A percentile compares a stretch with the other conserved stretches of the same genome.
These are phyloP conservation scores for Penicillium mononematosum DNA, from an alignment of 495 filamentous ascomycete genomes.

Conservation along the genomic window DNA sequence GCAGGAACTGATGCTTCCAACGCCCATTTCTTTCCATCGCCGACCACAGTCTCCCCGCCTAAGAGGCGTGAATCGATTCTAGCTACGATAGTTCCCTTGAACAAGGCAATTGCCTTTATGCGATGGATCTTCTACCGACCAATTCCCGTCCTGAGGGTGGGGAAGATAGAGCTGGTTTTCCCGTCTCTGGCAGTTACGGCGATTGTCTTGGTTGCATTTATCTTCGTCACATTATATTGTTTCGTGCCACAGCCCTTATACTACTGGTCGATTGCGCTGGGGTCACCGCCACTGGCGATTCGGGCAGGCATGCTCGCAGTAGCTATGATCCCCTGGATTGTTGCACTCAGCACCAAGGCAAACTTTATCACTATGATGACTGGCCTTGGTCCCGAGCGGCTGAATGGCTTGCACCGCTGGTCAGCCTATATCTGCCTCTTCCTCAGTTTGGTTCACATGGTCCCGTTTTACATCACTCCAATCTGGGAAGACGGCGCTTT, in stretches of 20 bases:
- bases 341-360: constrained; percentile 86
- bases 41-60: constrained; percentile 43
- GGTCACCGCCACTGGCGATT: constrained; percentile 86
- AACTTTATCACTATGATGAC: constrained; percentile 84
- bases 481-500: constrained; percentile 76
- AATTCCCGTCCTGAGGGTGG: constrained; percentile 65
- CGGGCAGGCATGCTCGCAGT: constrained; percentile 91
- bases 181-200: constrained; percentile 70
- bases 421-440: constrained; percentile 83
- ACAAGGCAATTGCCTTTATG: constrained; percentile 72
- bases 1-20: constrained; percentile 65
- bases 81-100: constrained; percentile 66
- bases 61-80: constrained; percentile 63
- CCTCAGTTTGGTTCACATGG: constrained; percentile 74
- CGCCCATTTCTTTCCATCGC: constrained; percentile 70
- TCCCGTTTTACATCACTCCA: constrained; percentile 88
- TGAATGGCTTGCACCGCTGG: constrained; percentile 95
- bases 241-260: constrained; percentile 84
- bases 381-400: constrained; percentile 85
- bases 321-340: constrained; percentile 91
- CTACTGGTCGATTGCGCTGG: constrained; percentile 76
- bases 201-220: constrained; percentile 61
- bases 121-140: constrained; percentile 86
- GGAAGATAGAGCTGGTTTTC: constrained; percentile 63
- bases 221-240: constrained; percentile 75